phyloP scores from a whole-genome alignment of 1,284 basidiomycete species.

The Naganishia albida region DNA sequence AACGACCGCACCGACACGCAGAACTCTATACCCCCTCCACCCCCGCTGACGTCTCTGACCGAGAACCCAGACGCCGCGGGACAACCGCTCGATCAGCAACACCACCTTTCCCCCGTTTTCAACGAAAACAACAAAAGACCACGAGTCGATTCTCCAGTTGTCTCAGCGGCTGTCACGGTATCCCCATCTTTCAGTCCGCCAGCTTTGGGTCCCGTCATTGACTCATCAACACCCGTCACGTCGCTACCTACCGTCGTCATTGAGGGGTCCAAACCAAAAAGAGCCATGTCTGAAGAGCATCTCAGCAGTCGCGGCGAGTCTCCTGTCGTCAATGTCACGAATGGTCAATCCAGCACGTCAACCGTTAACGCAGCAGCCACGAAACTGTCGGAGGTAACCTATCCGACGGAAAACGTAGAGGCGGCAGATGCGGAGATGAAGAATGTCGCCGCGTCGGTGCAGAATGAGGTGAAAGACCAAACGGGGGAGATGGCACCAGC shows the following conservation, averaged over 20 bases:
- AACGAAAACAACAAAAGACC: constrained; percentile 29
- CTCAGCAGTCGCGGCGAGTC: constrained; percentile 33
- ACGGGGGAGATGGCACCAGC: neutral
- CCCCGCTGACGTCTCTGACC: neutral
- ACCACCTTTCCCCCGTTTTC: neutral
- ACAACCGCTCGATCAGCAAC: neutral
- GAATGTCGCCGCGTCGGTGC: constrained; percentile 13
- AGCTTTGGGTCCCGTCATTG: neutral
- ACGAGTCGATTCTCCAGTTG: constrained; percentile 12
- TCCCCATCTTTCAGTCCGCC: neutral
- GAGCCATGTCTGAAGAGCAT: constrained; percentile 50
- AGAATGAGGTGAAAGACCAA: neutral
- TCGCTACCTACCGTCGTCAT: constrained; percentile 11
- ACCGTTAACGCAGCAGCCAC: constrained; percentile 20
- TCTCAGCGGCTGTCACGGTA: neutral
- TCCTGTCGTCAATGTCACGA: constrained; percentile 38
- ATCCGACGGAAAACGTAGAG: constrained; percentile 35
- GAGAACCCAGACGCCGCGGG: neutral
- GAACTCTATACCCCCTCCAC: neutral
- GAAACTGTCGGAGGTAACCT: constrained; percentile 25
- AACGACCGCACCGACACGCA: constrained; percentile 11
- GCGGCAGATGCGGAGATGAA: constrained; percentile 39
- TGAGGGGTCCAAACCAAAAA: constrained; percentile 40
- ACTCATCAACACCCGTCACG: constrained; percentile 1
- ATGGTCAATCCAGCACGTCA: constrained; percentile 20